Evolutionary conservation across 768 basidiomycete species (phyloP).

Genomic region (Trametes cinnabarina): DNA sequence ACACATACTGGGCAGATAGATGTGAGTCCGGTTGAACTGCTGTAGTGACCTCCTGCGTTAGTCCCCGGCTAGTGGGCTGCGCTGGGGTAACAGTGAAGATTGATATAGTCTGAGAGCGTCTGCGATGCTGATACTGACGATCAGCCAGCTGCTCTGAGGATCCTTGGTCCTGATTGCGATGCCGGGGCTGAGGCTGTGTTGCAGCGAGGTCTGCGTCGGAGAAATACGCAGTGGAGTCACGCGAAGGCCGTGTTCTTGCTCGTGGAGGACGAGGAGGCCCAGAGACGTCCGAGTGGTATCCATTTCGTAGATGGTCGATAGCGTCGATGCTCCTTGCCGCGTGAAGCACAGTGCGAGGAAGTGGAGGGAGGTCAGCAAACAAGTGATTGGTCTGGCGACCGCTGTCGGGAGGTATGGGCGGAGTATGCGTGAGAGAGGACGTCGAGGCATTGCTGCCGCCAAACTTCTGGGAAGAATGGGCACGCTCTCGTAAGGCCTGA

Average conservation of each 20-base stretch:
- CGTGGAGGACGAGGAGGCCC: conserved; percentile 25
- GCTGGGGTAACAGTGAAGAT: conserved; percentile 18
- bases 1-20: conserved; percentile 23
- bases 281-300: conserved; percentile 23
- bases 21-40: conserved; percentile 4
- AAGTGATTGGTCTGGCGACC: not conserved
- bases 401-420: not conserved
- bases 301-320: conserved; percentile 12
- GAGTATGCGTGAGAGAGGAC: conserved; percentile 9
- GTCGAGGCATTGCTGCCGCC: conserved; percentile 9
- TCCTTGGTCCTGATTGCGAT: conserved; percentile 11
- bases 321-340: conserved; percentile 12
- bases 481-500: conserved; percentile 59
- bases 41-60: not conserved
- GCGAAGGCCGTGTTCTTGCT: conserved; percentile 16
- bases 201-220: conserved; percentile 23
- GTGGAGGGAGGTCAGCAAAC: conserved; percentile 2
- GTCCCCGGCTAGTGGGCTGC: not conserved
- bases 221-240: conserved; percentile 23
- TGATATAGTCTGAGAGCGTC: conserved; percentile 32
- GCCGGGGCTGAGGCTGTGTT: not conserved
- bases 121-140: conserved; percentile 25
- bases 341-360: conserved; percentile 11
- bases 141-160: conserved; percentile 12
- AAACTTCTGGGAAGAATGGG: conserved; percentile 36